Percentiles rank a stretch among this genome's conserved stretches.
phyloP scores from a whole-genome alignment of 371 early-diverging fungal genomes.

The Hamiltosporidium magnivora region DNA sequence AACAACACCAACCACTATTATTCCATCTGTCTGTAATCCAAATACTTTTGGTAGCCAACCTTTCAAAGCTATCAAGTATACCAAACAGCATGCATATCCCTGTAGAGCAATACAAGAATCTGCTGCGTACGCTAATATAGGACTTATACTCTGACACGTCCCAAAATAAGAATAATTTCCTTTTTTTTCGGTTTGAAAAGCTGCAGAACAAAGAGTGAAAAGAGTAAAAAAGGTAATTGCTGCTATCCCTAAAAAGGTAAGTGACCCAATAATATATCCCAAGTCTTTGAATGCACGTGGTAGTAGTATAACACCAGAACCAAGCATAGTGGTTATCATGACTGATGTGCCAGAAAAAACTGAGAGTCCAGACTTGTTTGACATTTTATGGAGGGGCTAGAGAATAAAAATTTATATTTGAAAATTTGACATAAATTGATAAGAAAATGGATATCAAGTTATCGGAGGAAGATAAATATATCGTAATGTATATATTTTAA shows the following conservation, averaged over 20 bases:
- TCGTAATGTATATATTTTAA: no score
- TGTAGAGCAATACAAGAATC: slow-evolving; percentile 27
- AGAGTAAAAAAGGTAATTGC: slow-evolving; percentile 39
- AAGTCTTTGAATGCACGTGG: slow-evolving; percentile 37
- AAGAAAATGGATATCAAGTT: no score
- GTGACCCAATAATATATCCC: slow-evolving; percentile 32
- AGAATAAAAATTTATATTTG: no score
- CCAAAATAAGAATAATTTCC: slow-evolving; percentile 19
- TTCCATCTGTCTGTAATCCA: background rate
- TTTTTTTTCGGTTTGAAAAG: slow-evolving; percentile 8
- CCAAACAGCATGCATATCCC: slow-evolving; percentile 23
- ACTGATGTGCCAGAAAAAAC: slow-evolving; percentile 24
- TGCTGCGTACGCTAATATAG: slow-evolving; percentile 21
- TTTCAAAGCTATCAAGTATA: slow-evolving; percentile 22
- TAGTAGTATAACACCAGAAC: slow-evolving; percentile 47
- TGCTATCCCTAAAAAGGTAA: slow-evolving; percentile 26
- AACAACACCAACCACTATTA: background rate
- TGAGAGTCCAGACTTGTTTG: slow-evolving; percentile 27
- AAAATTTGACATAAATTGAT: no score
- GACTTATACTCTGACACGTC: slow-evolving; percentile 11
- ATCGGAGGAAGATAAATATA: no score
- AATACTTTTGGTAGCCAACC: slow-evolving; percentile 5
- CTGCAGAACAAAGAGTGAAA: slow-evolving; percentile 29
- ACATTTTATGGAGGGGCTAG: background rate
- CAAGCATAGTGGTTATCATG: slow-evolving; percentile 49